Conservation (phyloP, 2,329 filamentous ascomycete genomes). For the Fusarium pseudoanthophilum region DNA sequence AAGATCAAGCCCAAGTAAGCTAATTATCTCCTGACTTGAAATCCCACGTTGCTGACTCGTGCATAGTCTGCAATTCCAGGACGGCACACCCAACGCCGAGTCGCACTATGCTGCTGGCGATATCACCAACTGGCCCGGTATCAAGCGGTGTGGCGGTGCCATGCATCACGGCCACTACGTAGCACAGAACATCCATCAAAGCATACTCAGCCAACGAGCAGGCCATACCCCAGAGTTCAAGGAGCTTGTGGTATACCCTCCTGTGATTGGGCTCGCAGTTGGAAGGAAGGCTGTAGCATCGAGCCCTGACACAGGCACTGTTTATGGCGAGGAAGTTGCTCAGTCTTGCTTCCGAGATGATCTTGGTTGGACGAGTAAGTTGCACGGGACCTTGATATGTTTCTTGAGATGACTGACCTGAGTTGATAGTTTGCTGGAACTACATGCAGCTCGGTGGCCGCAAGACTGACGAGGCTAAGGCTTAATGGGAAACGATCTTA, state of each 20-base stretch:
- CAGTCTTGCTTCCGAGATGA: conserved; percentile 74
- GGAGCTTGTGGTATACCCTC: conserved; percentile 64
- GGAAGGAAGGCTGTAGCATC: conserved; percentile 76
- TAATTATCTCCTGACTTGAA: not conserved
- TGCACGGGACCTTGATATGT: too few species aligned
- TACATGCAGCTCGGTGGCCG: conserved; percentile 59
- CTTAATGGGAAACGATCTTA: conserved; percentile 18
- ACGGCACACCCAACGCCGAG: conserved; percentile 64
- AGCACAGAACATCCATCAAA: conserved; percentile 74
- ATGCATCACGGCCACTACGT: conserved; percentile 78
- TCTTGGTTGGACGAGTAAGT: conserved; percentile 71
- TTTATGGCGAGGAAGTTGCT: conserved; percentile 71
- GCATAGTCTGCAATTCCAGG: conserved; percentile 64
- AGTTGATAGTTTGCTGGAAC: conserved; percentile 63
- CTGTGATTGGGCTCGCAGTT: conserved; percentile 77
- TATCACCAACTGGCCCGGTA: conserved; percentile 76
- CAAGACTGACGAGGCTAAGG: conserved; percentile 43
- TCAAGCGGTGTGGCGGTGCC: conserved; percentile 81
- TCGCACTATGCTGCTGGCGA: conserved; percentile 78
- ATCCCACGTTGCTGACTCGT: not conserved
- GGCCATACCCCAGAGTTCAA: conserved; percentile 57
- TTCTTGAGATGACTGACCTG: conserved; percentile 24
- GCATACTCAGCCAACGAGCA: conserved; percentile 59
- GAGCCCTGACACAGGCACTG: conserved; percentile 65
- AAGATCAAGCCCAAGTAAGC: conserved; percentile 67